Conservation (phyloP, 352 stramenopile genomes). For the Globisporangium viniferum region DNA sequence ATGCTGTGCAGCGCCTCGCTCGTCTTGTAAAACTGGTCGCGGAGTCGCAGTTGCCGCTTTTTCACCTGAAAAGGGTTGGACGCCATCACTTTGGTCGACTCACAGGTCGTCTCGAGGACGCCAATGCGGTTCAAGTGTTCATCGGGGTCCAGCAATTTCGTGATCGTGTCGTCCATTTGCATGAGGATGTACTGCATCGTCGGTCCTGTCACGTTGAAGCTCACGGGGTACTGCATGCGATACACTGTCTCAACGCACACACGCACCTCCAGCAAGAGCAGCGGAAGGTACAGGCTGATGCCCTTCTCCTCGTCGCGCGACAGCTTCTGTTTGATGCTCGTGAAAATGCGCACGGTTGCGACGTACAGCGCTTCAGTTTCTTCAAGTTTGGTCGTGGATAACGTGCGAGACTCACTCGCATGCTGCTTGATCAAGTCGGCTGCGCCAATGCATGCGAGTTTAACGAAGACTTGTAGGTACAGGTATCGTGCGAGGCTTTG, state of each 20-base stretch:
- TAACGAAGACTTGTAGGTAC: slow-evolving; percentile 44
- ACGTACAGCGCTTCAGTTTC: slow-evolving; percentile 48
- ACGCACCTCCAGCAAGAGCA: slow-evolving; percentile 57
- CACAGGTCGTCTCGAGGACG: slow-evolving; percentile 58
- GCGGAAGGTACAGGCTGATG: slow-evolving; percentile 36
- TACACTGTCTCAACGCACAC: slow-evolving; percentile 60
- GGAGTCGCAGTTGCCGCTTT: slow-evolving; percentile 38
- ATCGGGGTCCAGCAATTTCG: slow-evolving; percentile 52
- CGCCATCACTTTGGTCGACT: slow-evolving; percentile 38
- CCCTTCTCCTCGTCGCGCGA: slow-evolving; percentile 27
- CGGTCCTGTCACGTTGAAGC: slow-evolving; percentile 30
- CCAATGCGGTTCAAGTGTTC: slow-evolving; percentile 50
- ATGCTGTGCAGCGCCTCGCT: slow-evolving; percentile 53
- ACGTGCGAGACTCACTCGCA: background rate
- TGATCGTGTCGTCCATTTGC: slow-evolving; percentile 38
- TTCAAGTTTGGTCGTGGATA: background rate
- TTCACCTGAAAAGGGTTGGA: slow-evolving; percentile 40
- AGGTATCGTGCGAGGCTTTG: slow-evolving; percentile 32
- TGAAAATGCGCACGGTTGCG: slow-evolving; percentile 33
- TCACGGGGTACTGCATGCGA: slow-evolving; percentile 60
- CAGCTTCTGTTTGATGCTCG: slow-evolving; percentile 21
- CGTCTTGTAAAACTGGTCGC: slow-evolving; percentile 62
- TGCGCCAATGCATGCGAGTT: slow-evolving; percentile 25
- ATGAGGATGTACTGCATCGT: slow-evolving; percentile 46
- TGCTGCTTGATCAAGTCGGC: slow-evolving; percentile 18